Evolutionary conservation across 257 asterid genomes (phyloP).

Genomic region (Nicotiana sylvestris): DNA sequence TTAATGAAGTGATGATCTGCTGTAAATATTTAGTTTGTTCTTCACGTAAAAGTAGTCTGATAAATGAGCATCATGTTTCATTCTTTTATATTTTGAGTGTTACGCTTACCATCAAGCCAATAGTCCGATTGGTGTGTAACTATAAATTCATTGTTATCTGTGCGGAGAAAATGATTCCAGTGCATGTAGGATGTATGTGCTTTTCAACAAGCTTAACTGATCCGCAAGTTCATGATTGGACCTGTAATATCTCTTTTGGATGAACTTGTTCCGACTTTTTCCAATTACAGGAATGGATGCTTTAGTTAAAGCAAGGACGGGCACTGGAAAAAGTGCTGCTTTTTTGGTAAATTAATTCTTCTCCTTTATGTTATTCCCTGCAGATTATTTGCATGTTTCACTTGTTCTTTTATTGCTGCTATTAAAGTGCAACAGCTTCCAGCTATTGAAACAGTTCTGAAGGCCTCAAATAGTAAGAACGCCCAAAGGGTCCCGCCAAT

Average conservation of each 20-base stretch:
- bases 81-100: neutral
- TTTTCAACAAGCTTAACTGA: neutral
- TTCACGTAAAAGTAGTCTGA: neutral
- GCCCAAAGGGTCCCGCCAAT: conserved; percentile 51
- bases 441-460: conserved; percentile 99
- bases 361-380: conserved; percentile 6
- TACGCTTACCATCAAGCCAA: neutral
- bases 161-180: neutral
- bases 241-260: neutral
- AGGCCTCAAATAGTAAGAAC: conserved; percentile 35
- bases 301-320: conserved; percentile 88
- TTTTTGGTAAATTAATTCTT: conserved; percentile 59
- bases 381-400: conserved; percentile 10
- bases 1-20: neutral
- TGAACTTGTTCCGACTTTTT: neutral
- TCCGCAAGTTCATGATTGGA: neutral
- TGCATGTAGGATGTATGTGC: neutral
- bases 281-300: conserved; percentile 68
- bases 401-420: conserved; percentile 27
- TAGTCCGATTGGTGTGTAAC: neutral
- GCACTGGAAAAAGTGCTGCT: conserved; percentile 90
- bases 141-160: neutral
- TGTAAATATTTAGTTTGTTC: neutral
- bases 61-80: neutral
- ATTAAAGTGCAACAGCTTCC: conserved; percentile 92